Percentiles rank a stretch among this genome's conserved stretches.
Conservation (phyloP, 495 filamentous ascomycete species). For the Evansstolkia leycettana region DNA sequence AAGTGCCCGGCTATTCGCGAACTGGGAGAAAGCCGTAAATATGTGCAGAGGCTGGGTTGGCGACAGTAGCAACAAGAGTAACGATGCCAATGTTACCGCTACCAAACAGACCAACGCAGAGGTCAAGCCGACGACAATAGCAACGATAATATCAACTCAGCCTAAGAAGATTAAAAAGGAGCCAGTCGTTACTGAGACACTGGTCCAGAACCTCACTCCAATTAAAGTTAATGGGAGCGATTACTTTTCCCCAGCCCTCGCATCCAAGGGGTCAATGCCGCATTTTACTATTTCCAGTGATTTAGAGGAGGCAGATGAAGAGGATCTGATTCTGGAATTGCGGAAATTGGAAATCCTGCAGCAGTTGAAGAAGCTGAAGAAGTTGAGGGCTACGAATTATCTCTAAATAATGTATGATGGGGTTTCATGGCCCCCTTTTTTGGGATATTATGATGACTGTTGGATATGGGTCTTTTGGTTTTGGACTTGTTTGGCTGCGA, state of each 20-base stretch:
- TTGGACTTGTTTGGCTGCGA: too few species aligned
- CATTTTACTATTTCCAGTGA: constrained; percentile 13
- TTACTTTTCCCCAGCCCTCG: constrained; percentile 3
- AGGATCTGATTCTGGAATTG: constrained; percentile 27
- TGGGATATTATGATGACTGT: too few species aligned
- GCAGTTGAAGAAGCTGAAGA: constrained; percentile 23
- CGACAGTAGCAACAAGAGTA: background rate
- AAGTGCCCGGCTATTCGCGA: constrained; percentile 51
- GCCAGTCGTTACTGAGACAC: constrained; percentile 2
- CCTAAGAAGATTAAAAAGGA: too few species aligned
- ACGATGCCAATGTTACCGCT: too few species aligned
- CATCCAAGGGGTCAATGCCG: constrained; percentile 8
- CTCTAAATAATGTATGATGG: too few species aligned
- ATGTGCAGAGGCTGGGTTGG: constrained; percentile 72
- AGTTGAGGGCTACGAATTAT: constrained; percentile 1
- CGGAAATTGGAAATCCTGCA: constrained; percentile 30
- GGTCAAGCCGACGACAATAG: too few species aligned
- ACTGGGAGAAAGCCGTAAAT: constrained; percentile 75
- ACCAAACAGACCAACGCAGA: too few species aligned
- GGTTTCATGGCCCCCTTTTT: too few species aligned
- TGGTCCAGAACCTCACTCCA: constrained; percentile 5
- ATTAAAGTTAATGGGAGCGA: constrained; percentile 9
- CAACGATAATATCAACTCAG: too few species aligned
- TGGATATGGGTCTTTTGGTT: too few species aligned
- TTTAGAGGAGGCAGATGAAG: constrained; percentile 27